Evolutionary conservation across 257 asterid species (phyloP).

Genomic region (Solanum etuberosum): DNA sequence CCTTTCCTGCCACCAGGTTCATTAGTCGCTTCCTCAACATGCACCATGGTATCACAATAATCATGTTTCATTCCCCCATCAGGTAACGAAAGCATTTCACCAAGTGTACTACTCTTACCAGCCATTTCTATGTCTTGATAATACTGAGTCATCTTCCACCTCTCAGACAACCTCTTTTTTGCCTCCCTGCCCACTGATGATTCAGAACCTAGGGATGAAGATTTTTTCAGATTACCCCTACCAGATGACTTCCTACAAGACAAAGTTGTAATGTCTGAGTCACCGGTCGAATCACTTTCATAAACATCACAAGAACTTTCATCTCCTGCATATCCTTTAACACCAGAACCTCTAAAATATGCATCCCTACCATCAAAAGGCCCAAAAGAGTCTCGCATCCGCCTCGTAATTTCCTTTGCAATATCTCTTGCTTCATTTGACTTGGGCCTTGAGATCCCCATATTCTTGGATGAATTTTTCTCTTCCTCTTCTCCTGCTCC

Average conservation of each 20-base stretch:
- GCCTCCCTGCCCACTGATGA: slow-evolving; percentile 66
- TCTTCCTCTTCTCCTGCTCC: slow-evolving; percentile 19
- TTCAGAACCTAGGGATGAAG: slow-evolving; percentile 33
- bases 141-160: slow-evolving; percentile 69
- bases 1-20: slow-evolving; percentile 18
- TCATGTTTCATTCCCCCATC: slow-evolving; percentile 23
- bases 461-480: slow-evolving; percentile 23
- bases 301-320: slow-evolving; percentile 68
- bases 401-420: slow-evolving; percentile 54
- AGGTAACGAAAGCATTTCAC: slow-evolving; percentile 69
- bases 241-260: slow-evolving; percentile 37
- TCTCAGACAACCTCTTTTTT: slow-evolving; percentile 66
- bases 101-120: slow-evolving; percentile 54
- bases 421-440: slow-evolving; percentile 52
- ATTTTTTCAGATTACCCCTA: slow-evolving; percentile 20
- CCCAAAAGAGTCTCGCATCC: slow-evolving; percentile 37
- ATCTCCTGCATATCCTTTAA: slow-evolving; percentile 80
- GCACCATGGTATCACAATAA: slow-evolving; percentile 21
- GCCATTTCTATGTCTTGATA: slow-evolving; percentile 45
- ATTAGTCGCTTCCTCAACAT: slow-evolving; percentile 11
- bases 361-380: slow-evolving; percentile 18
- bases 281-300: slow-evolving; percentile 70
- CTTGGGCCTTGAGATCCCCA: slow-evolving; percentile 24
- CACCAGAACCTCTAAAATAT: slow-evolving; percentile 22
- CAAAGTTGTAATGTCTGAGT: slow-evolving; percentile 25